Conservation (phyloP, 2,329 filamentous ascomycete genomes). For the Trichothecium roseum region DNA sequence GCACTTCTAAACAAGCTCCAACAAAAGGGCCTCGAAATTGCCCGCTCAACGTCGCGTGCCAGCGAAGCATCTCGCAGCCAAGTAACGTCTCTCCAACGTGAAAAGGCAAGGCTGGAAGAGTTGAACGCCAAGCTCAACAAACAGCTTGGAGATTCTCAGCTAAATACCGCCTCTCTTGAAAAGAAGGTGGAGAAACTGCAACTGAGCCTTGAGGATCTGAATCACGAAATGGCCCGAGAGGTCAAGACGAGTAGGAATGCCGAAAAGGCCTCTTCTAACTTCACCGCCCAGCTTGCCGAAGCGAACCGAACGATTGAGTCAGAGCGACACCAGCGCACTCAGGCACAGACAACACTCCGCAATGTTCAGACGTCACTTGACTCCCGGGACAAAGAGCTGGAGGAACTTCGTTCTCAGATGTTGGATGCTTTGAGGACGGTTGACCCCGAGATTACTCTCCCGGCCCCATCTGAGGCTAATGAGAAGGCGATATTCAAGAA, state of each 20-base stretch:
- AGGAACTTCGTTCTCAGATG: slow-evolving; percentile 70
- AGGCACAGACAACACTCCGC: slow-evolving; percentile 77
- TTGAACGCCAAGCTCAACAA: slow-evolving; percentile 71
- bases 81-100: slow-evolving; percentile 64
- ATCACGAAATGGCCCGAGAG: slow-evolving; percentile 82
- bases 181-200: slow-evolving; percentile 92
- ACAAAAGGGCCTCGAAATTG: slow-evolving; percentile 94
- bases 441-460: slow-evolving; percentile 60
- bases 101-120: slow-evolving; percentile 76
- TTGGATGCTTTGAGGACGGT: slow-evolving; percentile 78
- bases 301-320: slow-evolving; percentile 83
- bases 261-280: slow-evolving; percentile 74
- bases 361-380: slow-evolving; percentile 73
- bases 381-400: slow-evolving; percentile 68
- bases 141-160: slow-evolving; percentile 76
- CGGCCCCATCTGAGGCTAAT: slow-evolving; percentile 45
- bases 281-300: slow-evolving; percentile 77
- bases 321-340: slow-evolving; percentile 72
- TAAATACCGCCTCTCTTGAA: slow-evolving; percentile 73
- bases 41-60: slow-evolving; percentile 75
- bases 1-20: slow-evolving; percentile 94
- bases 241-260: slow-evolving; percentile 83
- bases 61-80: slow-evolving; percentile 75
- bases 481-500: slow-evolving; percentile 62
- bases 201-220: slow-evolving; percentile 80